These are phyloP conservation scores for Candida easanensis DNA, from an alignment of 805 yeast species.

Conservation along the genomic window DNA sequence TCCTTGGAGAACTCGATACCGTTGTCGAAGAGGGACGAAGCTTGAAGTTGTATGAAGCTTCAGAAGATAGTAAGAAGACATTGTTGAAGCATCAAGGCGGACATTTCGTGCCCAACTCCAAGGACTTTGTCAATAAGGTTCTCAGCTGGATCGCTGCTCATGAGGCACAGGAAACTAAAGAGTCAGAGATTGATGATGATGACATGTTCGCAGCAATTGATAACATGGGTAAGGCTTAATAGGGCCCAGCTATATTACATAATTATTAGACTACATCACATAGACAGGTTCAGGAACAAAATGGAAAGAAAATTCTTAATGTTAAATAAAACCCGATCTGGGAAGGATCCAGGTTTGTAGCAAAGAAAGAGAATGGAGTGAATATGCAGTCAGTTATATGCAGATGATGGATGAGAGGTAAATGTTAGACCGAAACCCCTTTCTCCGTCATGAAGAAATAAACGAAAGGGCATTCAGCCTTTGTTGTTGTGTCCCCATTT, in stretches of 20 bases:
- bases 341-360: background rate
- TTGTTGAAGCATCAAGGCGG: constrained; percentile 87
- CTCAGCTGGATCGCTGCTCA: constrained; percentile 31
- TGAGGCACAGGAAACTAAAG: constrained; percentile 1
- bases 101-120: constrained; percentile 91
- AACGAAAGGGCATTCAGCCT: background rate
- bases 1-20: constrained; percentile 85
- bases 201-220: constrained; percentile 38
- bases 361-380: background rate
- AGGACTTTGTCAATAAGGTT: constrained; percentile 35
- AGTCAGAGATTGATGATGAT: constrained; percentile 26
- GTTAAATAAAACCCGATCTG: background rate
- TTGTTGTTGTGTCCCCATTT: too few species aligned
- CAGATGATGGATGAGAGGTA: background rate
- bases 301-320: background rate
- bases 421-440: background rate
- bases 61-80: constrained; percentile 40
- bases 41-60: constrained; percentile 50
- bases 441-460: background rate
- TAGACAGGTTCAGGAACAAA: background rate
- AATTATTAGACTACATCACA: background rate
- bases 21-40: constrained; percentile 76
- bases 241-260: background rate
- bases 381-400: constrained; percentile 2
- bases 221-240: constrained; percentile 34